Percentiles rank a stretch among this genome's conserved stretches.
These are phyloP conservation scores for Strigomonas culicis DNA, from an alignment of 208 protist genomes.

Conservation along the genomic window DNA sequence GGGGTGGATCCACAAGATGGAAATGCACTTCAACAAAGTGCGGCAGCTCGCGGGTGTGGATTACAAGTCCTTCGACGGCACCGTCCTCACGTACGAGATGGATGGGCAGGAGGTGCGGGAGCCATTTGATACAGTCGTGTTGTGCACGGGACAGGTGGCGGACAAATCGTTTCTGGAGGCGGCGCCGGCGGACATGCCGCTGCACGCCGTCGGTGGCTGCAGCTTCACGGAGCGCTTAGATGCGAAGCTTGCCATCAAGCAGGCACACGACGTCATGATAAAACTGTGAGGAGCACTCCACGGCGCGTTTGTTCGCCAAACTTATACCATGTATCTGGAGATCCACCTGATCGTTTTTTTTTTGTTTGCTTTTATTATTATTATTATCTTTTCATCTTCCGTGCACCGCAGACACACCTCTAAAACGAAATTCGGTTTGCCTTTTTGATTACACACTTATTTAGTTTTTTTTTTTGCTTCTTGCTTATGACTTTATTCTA, in stretches of 20 bases:
- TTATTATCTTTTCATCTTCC: constrained; percentile 2
- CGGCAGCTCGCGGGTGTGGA: constrained; percentile 58
- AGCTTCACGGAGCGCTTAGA: constrained; percentile 67
- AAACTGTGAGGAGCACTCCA: constrained; percentile 20
- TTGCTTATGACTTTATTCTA: neutral
- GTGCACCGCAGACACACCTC: neutral
- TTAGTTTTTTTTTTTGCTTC: constrained; percentile 8
- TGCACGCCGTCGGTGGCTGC: constrained; percentile 55
- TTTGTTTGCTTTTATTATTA: constrained; percentile 6
- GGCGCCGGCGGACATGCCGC: neutral
- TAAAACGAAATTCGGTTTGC: neutral
- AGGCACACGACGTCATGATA: constrained; percentile 45
- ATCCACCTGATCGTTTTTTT: constrained; percentile 3
- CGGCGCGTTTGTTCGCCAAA: neutral
- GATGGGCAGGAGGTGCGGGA: constrained; percentile 34
- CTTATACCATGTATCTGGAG: neutral
- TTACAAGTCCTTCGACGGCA: constrained; percentile 86
- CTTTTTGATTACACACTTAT: constrained; percentile 1
- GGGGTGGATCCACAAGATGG: constrained; percentile 89
- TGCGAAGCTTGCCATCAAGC: constrained; percentile 76
- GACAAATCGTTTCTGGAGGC: constrained; percentile 25
- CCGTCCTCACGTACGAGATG: constrained; percentile 41
- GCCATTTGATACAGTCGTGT: constrained; percentile 77
- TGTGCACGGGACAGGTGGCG: constrained; percentile 85
- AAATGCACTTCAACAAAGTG: constrained; percentile 73